Evolutionary conservation across 2,329 filamentous ascomycete genomes (phyloP), one percentile per base, ranked within the genome.

Genomic region (Fusarium metavorans): DNA sequence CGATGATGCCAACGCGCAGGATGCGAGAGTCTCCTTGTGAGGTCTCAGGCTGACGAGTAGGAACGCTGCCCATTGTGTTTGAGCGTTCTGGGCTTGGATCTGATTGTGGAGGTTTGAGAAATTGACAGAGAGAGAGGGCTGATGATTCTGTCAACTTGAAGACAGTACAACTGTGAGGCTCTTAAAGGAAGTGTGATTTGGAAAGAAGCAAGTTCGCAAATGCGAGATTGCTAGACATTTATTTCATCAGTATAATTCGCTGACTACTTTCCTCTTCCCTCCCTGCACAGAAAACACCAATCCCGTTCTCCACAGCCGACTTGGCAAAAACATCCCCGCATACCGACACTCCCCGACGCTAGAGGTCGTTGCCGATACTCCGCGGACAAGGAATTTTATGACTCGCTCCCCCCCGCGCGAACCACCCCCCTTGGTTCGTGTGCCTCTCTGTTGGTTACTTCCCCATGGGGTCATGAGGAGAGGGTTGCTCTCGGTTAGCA

Each of bases 1-100:
- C 87, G 37, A 87, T 83, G 56, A 87, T 78, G 54, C 85, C 85
- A 14, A 57, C 34, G 54, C 54, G 54, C 20, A 57, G 54, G 34
- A 57, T 37, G 34, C 34, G 54, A n/a, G 32, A 18, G 10, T 23
- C 11, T 13, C 45, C 45, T 50, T 45, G 20, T n/a, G 37, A 41
- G 37, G 18, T 41, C 37, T 45, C 41, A n/a, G 25, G 23, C 45
- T 50, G 45, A 6, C 4, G n/a, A 34, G 20, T 57, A 57, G 54
- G 20, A 37, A 57, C 37, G 54, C 34, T 27, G 7, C 54, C 54
- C 54, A 57, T 57, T 39, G 34, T n/a, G 32, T 18, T 5, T 35
- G 23, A 32, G 23, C 4, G 8, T 20, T 37, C n/a, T 57, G 27
- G 25, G 4, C 20, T 23, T 23, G 20, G 20, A 25, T 8, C 8